These are phyloP conservation scores for Starmera pachycereana DNA, from an alignment of 805 yeast genomes.

Conservation along the genomic window DNA sequence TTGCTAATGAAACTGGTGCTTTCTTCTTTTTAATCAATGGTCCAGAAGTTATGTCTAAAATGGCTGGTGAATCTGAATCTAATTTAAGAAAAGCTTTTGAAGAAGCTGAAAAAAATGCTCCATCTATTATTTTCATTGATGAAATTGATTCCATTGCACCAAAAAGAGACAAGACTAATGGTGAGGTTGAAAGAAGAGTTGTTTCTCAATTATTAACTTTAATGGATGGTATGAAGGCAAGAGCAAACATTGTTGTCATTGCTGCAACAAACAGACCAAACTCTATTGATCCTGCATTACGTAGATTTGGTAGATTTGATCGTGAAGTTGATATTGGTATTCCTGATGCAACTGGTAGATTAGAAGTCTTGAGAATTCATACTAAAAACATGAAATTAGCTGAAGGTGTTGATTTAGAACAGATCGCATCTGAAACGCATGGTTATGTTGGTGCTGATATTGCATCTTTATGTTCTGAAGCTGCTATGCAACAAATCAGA, in stretches of 20 bases:
- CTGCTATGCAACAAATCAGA: constrained; percentile 99
- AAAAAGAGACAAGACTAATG: constrained; percentile 98
- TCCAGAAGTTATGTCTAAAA: constrained; percentile 98
- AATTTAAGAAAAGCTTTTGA: constrained; percentile 96
- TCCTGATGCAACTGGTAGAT: constrained; percentile 97
- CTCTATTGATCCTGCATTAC: constrained; percentile 65
- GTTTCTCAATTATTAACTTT: constrained; percentile 94
- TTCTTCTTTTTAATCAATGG: constrained; percentile 97
- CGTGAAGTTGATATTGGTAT: constrained; percentile 88
- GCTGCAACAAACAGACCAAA: constrained; percentile 89
- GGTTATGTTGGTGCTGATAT: constrained; percentile 99
- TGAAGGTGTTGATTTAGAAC: constrained; percentile 91
- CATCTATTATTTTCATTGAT: constrained; percentile 94
- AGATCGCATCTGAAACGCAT: constrained; percentile 94
- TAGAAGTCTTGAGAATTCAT: constrained; percentile 93
- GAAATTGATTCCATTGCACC: constrained; percentile 99
- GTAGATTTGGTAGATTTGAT: constrained; percentile 86
- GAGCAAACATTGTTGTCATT: constrained; percentile 94
- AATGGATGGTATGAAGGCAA: constrained; percentile 99
- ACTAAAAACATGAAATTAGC: constrained; percentile 97
- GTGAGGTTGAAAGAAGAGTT: constrained; percentile 99
- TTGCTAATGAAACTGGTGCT: constrained; percentile 98
- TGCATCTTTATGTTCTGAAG: constrained; percentile 98
- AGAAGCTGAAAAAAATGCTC: constrained; percentile 98
- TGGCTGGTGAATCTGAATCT: constrained; percentile 99